A percentile compares a stretch with the other conserved stretches of the same genome.
Evolutionary conservation across 2,329 filamentous ascomycete genomes (phyloP).

Genomic region (Boeremia lycopersici): DNA sequence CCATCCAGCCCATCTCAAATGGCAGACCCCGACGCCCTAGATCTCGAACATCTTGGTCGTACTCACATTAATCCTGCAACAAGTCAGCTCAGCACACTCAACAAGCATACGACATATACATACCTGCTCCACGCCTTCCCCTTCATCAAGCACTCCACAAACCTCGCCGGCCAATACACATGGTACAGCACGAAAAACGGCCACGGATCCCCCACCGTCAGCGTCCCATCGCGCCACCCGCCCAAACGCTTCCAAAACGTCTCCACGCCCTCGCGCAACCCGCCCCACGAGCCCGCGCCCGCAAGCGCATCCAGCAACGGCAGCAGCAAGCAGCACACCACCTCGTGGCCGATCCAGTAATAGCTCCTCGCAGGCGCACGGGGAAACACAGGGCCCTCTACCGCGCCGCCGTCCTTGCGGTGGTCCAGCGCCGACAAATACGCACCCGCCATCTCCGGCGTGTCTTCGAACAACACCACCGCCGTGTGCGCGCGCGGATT

Average conservation of each 20-base stretch:
- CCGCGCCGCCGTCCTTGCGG: conserved; percentile 14
- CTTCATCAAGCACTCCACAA: conserved; percentile 53
- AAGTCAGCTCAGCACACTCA: not conserved
- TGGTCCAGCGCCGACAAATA: conserved; percentile 35
- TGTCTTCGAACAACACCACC: conserved; percentile 62
- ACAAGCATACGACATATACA: not conserved
- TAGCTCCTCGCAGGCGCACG: conserved; percentile 42
- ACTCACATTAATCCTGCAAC: conserved; percentile 66
- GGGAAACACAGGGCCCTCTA: conserved; percentile 23
- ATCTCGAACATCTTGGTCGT: conserved; percentile 64
- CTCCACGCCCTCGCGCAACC: conserved; percentile 30
- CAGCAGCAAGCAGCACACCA: conserved; percentile 57
- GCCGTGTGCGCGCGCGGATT: conserved; percentile 74
- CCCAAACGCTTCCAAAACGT: conserved; percentile 51
- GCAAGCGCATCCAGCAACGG: conserved; percentile 39
- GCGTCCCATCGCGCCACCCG: conserved; percentile 59
- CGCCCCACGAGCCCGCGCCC: conserved; percentile 21
- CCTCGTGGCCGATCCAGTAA: conserved; percentile 73
- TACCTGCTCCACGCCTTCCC: conserved; percentile 61
- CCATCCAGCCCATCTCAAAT: not conserved
- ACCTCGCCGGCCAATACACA: conserved; percentile 60
- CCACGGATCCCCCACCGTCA: conserved; percentile 55
- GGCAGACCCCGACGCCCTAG: not conserved
- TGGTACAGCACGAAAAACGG: conserved; percentile 60
- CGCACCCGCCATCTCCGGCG: conserved; percentile 34